phyloP scores from a whole-genome alignment of 768 basidiomycete species.

The Boletus rubroflammeus region DNA sequence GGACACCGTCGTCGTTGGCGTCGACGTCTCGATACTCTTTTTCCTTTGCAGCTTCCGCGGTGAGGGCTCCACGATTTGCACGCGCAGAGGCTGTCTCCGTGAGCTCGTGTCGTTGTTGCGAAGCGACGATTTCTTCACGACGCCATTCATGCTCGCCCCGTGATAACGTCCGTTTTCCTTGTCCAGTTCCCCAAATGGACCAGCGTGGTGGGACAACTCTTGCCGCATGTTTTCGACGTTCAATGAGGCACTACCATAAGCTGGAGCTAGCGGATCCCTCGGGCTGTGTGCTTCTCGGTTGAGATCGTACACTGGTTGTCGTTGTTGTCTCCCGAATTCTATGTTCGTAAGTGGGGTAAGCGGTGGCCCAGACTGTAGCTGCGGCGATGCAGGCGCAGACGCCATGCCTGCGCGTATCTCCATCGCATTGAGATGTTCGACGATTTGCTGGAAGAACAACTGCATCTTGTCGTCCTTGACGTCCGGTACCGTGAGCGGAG shows the following conservation, averaged over 20 bases:
- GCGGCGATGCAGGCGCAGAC: conserved; percentile 16
- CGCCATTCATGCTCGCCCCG: conserved; percentile 2
- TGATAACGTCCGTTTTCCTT: conserved; percentile 53
- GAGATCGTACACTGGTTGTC: conserved; percentile 3
- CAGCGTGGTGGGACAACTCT: neutral
- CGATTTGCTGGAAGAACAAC: conserved; percentile 82
- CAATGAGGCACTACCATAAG: conserved; percentile 9
- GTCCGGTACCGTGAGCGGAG: conserved; percentile 59
- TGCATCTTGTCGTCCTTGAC: conserved; percentile 75
- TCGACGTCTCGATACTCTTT: conserved; percentile 18
- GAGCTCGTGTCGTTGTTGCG: conserved; percentile 27
- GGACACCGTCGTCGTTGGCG: conserved; percentile 26
- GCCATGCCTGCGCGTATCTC: conserved; percentile 46
- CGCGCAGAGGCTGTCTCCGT: conserved; percentile 29
- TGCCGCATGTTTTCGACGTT: conserved; percentile 1
- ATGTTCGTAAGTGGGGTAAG: conserved; percentile 12
- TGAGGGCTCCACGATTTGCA: conserved; percentile 53
- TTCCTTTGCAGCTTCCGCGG: conserved; percentile 36
- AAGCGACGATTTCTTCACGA: conserved; percentile 45
- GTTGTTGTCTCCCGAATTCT: conserved; percentile 22
- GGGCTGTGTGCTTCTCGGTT: neutral
- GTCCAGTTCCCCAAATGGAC: conserved; percentile 34
- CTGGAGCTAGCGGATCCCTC: conserved; percentile 39
- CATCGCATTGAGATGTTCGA: conserved; percentile 72
- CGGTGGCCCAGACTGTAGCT: conserved; percentile 5